Base-by-base conservation (phyloP, 2,329 filamentous ascomycete genomes). In the Xylaria sp. region DNA sequence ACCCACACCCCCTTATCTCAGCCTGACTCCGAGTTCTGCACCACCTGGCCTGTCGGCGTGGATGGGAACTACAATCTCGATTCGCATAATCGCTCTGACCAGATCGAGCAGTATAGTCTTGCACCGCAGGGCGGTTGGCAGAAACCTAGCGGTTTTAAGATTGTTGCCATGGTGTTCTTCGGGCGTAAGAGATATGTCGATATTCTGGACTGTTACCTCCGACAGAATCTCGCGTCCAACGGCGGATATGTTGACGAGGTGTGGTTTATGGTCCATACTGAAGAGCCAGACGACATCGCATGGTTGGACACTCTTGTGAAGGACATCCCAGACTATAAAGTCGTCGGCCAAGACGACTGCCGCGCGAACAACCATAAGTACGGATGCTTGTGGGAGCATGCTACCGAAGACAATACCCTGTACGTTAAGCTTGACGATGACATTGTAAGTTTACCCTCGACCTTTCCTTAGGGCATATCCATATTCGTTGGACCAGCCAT, bases 401-500 rank as follows among this genome's bases (percentile, higher is more conserved):
- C 76, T 22, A 74, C 73, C 33, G 75, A 69, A 20, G 71, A 76
- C 49, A 76, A 78, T 6, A 78, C 77, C 29, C 79, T 82, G 4
- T 84, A 83, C 57, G 77, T 84, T 49, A 78, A 77, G 61, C 77
- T 84, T 50, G 80, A 85, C 69, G 81, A 84, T 65, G 81, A 85
- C 62, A 81, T 76, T 66, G 80, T 81, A 70, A 77, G 80, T 73
- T 73, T 15, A 1, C 33, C 60, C 39, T 33, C 29, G 15, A 29
- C 11, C 11, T 38, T 53, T 20, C 5, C 13, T 11, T 44, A 10
- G 9, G 6, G 11, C 9, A 38, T 15, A 11, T 27, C 15, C 15
- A 7, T 22, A 17, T 50, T 38, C 17, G n/a, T 36, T 15, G n/a
- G 15, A 31, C n/a, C n/a, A 15, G 42, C 42, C 7, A 45, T n/a